A percentile compares a stretch with the other conserved stretches of the same genome.
phyloP scores from a whole-genome alignment of 129 eudicot genomes.

The Rutidosis leptorrhynchoides region DNA sequence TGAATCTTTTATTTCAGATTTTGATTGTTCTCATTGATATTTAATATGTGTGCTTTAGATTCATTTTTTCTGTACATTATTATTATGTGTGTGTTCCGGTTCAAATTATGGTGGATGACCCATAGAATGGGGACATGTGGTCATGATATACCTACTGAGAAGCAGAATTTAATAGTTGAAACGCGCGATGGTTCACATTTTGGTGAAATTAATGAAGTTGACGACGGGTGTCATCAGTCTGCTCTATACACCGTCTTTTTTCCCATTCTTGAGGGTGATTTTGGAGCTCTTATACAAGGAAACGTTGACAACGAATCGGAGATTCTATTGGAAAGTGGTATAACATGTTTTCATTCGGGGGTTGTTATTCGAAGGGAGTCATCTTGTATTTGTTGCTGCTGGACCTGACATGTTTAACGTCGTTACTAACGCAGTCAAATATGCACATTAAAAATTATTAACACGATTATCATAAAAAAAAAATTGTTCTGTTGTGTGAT shows the following conservation, averaged over 20 bases:
- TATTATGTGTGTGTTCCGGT: constrained; percentile 73
- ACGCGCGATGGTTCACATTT: constrained; percentile 44
- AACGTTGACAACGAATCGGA: constrained; percentile 66
- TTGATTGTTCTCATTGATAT: too few relatives aligned
- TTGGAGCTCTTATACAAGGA: constrained; percentile 91
- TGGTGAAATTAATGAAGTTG: constrained; percentile 29
- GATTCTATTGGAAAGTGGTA: constrained; percentile 90
- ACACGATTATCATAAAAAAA: too few relatives aligned
- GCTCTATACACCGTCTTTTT: constrained; percentile 66
- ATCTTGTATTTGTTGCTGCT: too few relatives aligned
- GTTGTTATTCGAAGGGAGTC: too few relatives aligned
- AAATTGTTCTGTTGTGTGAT: too few relatives aligned
- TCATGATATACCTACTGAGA: too few relatives aligned
- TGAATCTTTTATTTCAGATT: too few relatives aligned
- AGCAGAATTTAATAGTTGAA: constrained; percentile 77
- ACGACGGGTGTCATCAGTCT: constrained; percentile 35
- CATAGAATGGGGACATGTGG: constrained; percentile 80
- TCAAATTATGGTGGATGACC: constrained; percentile 95
- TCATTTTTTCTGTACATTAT: too few relatives aligned
- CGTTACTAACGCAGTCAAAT: too few relatives aligned
- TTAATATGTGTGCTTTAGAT: too few relatives aligned
- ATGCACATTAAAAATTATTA: too few relatives aligned
- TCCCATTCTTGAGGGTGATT: constrained; percentile 93
- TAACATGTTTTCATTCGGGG: neutral
- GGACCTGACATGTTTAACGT: too few relatives aligned